A percentile compares a stretch with the other conserved stretches of the same genome.
phyloP scores from a whole-genome alignment of 805 yeast genomes.

The Suhomyces sp. region DNA sequence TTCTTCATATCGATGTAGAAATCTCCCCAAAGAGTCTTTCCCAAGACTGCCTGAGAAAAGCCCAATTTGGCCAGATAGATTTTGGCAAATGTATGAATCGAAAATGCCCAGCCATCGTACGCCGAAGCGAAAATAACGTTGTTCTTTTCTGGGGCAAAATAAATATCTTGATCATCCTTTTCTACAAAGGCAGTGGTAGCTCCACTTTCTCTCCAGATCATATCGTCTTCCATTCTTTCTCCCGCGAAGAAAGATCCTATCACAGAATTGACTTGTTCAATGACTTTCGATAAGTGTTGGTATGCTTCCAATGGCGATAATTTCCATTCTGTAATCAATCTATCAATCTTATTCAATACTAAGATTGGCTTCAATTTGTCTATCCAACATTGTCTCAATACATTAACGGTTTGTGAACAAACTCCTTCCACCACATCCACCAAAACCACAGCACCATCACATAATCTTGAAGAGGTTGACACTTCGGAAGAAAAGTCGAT shows the following conservation, averaged over 20 bases:
- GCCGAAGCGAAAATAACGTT: conserved; percentile 92
- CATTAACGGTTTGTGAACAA: conserved; percentile 95
- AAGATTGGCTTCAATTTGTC: conserved; percentile 86
- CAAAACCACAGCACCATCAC: conserved; percentile 94
- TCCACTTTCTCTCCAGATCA: conserved; percentile 67
- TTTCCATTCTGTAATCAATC: conserved; percentile 78
- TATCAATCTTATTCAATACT: conserved; percentile 88
- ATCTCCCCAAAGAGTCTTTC: conserved; percentile 95
- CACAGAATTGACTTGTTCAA: conserved; percentile 94
- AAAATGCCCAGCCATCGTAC: conserved; percentile 97
- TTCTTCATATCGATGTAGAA: conserved; percentile 85
- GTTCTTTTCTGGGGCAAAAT: conserved; percentile 83
- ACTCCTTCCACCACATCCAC: conserved; percentile 99
- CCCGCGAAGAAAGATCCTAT: conserved; percentile 92
- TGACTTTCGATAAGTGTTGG: conserved; percentile 67
- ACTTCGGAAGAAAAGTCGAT: conserved; percentile 96
- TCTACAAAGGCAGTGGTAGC: conserved; percentile 63
- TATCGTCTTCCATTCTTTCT: conserved; percentile 86
- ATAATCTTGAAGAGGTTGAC: conserved; percentile 89
- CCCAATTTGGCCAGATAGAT: conserved; percentile 84
- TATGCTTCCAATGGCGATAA: conserved; percentile 85
- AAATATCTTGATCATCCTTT: conserved; percentile 74
- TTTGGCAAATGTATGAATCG: conserved; percentile 82
- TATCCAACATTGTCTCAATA: conserved; percentile 91
- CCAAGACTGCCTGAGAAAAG: conserved; percentile 72